Percentiles rank a stretch among this genome's conserved stretches.
Evolutionary conservation across 805 yeast species (phyloP).

Genomic region (Schizosaccharomyces japonicus): DNA sequence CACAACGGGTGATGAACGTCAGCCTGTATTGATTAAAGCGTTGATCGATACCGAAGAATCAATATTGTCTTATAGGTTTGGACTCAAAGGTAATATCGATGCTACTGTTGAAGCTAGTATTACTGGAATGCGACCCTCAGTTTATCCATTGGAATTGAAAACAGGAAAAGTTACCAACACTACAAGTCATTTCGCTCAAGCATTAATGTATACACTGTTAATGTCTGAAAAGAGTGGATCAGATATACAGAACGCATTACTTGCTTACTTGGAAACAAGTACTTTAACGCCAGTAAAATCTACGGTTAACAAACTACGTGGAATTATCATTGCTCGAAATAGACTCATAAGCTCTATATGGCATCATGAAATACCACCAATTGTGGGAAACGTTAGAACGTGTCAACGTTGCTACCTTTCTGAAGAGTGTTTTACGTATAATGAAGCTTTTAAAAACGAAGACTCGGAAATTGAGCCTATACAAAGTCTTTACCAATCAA

Average conservation of each 20-base stretch:
- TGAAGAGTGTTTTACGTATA: constrained; percentile 15
- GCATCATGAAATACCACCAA: constrained; percentile 13
- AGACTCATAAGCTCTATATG: constrained; percentile 34
- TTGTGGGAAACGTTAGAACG: constrained; percentile 3
- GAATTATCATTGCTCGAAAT: constrained; percentile 51
- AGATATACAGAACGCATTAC: constrained; percentile 13
- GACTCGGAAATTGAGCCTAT: constrained; percentile 31
- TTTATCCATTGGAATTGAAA: constrained; percentile 66
- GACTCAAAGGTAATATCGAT: constrained; percentile 73
- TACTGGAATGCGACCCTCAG: background rate
- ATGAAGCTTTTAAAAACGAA: constrained; percentile 38
- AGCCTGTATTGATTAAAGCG: constrained; percentile 28
- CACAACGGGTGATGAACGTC: constrained; percentile 8
- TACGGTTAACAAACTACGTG: constrained; percentile 32
- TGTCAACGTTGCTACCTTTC: constrained; percentile 13
- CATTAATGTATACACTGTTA: constrained; percentile 54
- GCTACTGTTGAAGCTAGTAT: constrained; percentile 36
- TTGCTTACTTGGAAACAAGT: constrained; percentile 48
- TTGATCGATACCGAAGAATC: constrained; percentile 72
- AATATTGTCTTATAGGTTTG: constrained; percentile 76
- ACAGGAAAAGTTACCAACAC: constrained; percentile 41
- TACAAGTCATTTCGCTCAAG: constrained; percentile 62
- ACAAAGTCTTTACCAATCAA: constrained; percentile 23
- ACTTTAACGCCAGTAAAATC: constrained; percentile 33
- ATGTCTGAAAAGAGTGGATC: constrained; percentile 46